Base-by-base conservation (phyloP, 176 grass and related monocot genomes). In the Zea luxurians region DNA sequence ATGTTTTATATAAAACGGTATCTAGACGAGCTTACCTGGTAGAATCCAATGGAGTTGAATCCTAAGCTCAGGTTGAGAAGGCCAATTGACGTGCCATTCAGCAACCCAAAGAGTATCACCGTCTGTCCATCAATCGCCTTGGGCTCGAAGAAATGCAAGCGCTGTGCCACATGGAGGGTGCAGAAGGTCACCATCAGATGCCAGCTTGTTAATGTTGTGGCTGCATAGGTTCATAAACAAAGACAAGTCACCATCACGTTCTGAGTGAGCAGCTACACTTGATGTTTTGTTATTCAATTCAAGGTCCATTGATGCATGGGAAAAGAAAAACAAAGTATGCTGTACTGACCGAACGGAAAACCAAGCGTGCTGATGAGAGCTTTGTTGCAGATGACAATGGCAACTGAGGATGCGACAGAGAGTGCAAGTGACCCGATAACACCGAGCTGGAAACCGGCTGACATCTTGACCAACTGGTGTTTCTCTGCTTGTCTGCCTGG, bases 341-440 rank as follows among this genome's bases (percentile, higher is more conserved):
- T 63, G 68, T 75, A 77, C 84, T 79, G 64, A 99, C 96, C 96
- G 27, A 93, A 99, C 70, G 96, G 96, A 77, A 99, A 99, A 75
- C 90, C 96, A 67, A 99, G 96, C 50, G 78, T 89, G 83, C 96
- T 99, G 37, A 99, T 96, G 68, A 99, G 90, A 86, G 92, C 92
- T 81, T 99, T 99, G 83, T 99, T 99, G 90, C 96, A 99, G 70
- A 99, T 99, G 82, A 99, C 96, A 72, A 99, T 99, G 10, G 96
- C 79, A 82, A 99, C 96, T 34, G 96, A 99, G 43, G 96, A 96
- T 52, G 88, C 80, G 61, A 99, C 96, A 3, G 96, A 99, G 60
- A 99, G 92, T 0, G 90, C 90, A 65, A 99, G 86, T 63, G 96
- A 95, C 17, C 96, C 88, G 3, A 99, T 91, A 68, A 99, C 88